Conservation (phyloP, 1,284 basidiomycete genomes). For the Apiotrichum brassicae region DNA sequence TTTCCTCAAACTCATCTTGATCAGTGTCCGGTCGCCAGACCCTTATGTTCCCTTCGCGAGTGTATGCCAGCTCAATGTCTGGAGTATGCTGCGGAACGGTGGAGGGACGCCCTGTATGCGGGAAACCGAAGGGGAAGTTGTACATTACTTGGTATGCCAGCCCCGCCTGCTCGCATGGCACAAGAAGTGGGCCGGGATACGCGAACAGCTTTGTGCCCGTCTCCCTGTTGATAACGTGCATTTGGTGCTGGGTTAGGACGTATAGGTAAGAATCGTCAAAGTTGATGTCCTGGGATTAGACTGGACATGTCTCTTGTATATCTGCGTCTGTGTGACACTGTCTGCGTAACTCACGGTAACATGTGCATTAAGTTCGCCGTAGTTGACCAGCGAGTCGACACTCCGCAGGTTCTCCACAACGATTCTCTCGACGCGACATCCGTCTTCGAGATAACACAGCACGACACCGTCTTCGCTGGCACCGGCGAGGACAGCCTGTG, state of each 20-base stretch:
- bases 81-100: too few relatives aligned
- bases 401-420: too few relatives aligned
- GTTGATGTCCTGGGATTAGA: conserved; percentile 28
- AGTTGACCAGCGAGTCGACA: too few relatives aligned
- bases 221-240: conserved; percentile 23
- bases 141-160: not conserved
- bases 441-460: not conserved
- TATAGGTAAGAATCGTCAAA: conserved; percentile 38
- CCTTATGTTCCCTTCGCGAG: not conserved
- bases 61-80: not conserved
- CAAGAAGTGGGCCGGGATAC: conserved; percentile 14
- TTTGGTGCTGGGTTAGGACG: conserved; percentile 16
- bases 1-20: not conserved
- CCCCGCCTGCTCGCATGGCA: not conserved
- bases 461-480: not conserved
- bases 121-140: not conserved
- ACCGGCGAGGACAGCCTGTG: conserved; percentile 13
- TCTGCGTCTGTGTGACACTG: too few relatives aligned
- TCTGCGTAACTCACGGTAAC: too few relatives aligned
- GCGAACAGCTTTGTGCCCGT: conserved; percentile 12
- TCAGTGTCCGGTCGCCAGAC: not conserved
- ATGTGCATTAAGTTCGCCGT: too few relatives aligned
- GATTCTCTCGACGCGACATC: not conserved
- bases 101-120: too few relatives aligned
- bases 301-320: too few relatives aligned